phyloP scores from a whole-genome alignment of 2,329 filamentous ascomycete genomes.

The Exophiala phaeomuriformis region DNA sequence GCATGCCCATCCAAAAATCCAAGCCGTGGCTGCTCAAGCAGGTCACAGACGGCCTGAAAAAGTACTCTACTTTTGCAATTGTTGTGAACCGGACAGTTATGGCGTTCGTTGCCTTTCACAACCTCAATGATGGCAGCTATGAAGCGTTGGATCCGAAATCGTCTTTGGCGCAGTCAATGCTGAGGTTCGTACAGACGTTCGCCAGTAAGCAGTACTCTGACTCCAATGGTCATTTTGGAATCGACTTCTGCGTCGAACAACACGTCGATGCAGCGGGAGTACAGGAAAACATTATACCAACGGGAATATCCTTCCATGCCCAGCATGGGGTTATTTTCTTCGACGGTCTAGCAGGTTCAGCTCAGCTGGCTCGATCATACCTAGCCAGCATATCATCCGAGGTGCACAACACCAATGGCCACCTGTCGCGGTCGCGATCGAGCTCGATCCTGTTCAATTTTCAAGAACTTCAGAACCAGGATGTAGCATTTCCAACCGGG shows the following conservation, averaged over 20 bases:
- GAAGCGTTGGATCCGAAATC: constrained; percentile 49
- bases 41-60: constrained; percentile 54
- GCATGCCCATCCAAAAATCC: constrained; percentile 48
- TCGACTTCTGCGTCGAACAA: constrained; percentile 60
- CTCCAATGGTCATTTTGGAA: constrained; percentile 64
- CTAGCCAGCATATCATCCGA: constrained; percentile 37
- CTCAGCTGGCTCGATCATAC: constrained; percentile 41
- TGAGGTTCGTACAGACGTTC: constrained; percentile 42
- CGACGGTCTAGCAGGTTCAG: constrained; percentile 35
- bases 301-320: constrained; percentile 62
- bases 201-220: constrained; percentile 31
- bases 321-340: constrained; percentile 62
- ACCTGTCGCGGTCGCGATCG: constrained; percentile 2
- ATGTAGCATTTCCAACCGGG: constrained; percentile 1
- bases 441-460: neutral
- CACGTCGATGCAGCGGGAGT: constrained; percentile 30
- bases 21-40: constrained; percentile 63
- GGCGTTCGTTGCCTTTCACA: constrained; percentile 60
- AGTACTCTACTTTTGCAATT: constrained; percentile 63
- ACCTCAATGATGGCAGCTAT: constrained; percentile 56
- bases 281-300: constrained; percentile 48
- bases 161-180: constrained; percentile 52
- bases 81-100: constrained; percentile 57
- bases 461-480: neutral
- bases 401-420: constrained; percentile 11